These are phyloP conservation scores for Pseudovirgaria hyperparasitica DNA, from an alignment of 2,329 filamentous ascomycete species.

Conservation along the genomic window DNA sequence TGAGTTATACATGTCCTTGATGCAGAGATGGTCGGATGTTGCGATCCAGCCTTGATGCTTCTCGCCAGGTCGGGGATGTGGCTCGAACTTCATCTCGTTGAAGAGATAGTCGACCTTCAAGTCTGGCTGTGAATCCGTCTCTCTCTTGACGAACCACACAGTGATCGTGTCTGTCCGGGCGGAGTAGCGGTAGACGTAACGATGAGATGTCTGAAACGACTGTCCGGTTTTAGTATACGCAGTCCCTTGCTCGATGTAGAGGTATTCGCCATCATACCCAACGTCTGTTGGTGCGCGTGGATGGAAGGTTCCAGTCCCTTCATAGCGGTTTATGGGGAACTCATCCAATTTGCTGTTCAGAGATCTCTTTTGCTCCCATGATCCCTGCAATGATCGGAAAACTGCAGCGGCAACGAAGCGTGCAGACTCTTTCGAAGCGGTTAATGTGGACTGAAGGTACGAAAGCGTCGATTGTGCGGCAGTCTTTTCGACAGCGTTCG, in stretches of 20 bases:
- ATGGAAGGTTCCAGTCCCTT: slow-evolving; percentile 52
- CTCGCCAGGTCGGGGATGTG: slow-evolving; percentile 19
- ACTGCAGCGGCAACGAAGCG: slow-evolving; percentile 52
- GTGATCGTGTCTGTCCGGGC: slow-evolving; percentile 47
- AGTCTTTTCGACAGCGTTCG: slow-evolving; percentile 14
- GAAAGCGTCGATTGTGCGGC: slow-evolving; percentile 33
- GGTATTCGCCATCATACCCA: slow-evolving; percentile 41
- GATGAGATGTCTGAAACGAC: slow-evolving; percentile 46
- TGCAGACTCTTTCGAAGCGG: slow-evolving; percentile 29
- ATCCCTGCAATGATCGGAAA: slow-evolving; percentile 58
- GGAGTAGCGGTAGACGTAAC: slow-evolving; percentile 63
- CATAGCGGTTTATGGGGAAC: slow-evolving; percentile 52
- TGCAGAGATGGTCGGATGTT: slow-evolving; percentile 55
- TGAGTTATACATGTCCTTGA: slow-evolving; percentile 59
- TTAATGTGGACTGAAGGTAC: slow-evolving; percentile 30
- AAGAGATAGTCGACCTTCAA: slow-evolving; percentile 59
- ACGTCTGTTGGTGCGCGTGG: slow-evolving; percentile 43
- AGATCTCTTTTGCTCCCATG: slow-evolving; percentile 51
- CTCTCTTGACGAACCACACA: slow-evolving; percentile 62
- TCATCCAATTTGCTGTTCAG: slow-evolving; percentile 41
- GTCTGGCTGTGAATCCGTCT: too few relatives aligned
- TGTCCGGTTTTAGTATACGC: slow-evolving; percentile 46
- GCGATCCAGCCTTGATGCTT: slow-evolving; percentile 44
- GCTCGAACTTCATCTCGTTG: slow-evolving; percentile 54
- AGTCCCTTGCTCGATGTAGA: slow-evolving; percentile 55